Evolutionary conservation across 2,329 filamentous ascomycete genomes (phyloP).

Genomic region (Fusarium verrucosum): DNA sequence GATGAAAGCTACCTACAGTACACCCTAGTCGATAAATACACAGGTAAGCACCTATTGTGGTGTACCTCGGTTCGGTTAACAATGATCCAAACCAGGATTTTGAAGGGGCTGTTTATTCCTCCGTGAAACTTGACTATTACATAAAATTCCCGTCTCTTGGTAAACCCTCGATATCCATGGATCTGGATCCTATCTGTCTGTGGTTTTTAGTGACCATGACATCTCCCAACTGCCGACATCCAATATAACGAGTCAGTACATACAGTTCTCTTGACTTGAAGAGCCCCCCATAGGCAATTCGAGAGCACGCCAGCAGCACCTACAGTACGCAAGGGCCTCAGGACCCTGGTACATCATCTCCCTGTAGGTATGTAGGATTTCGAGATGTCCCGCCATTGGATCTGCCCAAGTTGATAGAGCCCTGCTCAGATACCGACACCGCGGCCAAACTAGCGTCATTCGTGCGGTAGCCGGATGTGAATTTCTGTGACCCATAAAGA

Average conservation of each 20-base stretch:
- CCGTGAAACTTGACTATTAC: slow-evolving; percentile 17
- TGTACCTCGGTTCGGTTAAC: slow-evolving; percentile 10
- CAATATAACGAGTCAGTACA: slow-evolving; percentile 1
- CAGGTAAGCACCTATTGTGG: not conserved
- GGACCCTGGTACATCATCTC: slow-evolving; percentile 9
- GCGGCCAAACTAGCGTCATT: slow-evolving; percentile 36
- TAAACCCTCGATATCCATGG: not conserved
- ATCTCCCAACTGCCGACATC: slow-evolving; percentile 1
- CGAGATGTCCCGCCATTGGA: slow-evolving; percentile 18
- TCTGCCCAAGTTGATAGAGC: slow-evolving; percentile 21
- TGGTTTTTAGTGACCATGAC: not conserved
- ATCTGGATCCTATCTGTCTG: not conserved
- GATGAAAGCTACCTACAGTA: not conserved
- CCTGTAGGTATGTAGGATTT: slow-evolving; percentile 5
- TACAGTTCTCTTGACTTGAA: not conserved
- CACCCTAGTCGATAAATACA: slow-evolving; percentile 17
- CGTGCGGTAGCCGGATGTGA: slow-evolving; percentile 13
- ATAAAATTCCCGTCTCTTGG: slow-evolving; percentile 23
- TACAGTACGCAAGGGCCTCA: slow-evolving; percentile 4
- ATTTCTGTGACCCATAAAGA: slow-evolving; percentile 13
- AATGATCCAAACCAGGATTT: slow-evolving; percentile 16
- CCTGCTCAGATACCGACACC: slow-evolving; percentile 39
- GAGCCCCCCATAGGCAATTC: slow-evolving; percentile 2
- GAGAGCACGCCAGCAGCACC: slow-evolving; percentile 9
- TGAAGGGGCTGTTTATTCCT: slow-evolving; percentile 15